These are phyloP conservation scores for Paxillus ammoniavirescens DNA, from an alignment of 768 basidiomycete genomes.

Conservation along the genomic window DNA sequence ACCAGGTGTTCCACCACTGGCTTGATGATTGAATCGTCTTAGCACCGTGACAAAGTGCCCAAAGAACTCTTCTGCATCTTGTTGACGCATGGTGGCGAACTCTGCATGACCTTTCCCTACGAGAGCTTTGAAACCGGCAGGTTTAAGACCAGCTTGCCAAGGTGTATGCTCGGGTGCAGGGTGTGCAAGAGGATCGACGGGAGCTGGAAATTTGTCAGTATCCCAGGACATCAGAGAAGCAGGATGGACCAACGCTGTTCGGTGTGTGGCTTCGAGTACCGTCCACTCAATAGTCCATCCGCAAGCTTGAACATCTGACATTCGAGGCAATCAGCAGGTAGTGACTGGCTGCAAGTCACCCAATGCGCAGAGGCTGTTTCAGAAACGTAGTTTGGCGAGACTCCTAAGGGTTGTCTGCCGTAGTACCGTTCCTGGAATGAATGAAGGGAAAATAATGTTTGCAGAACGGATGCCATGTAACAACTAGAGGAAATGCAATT, in stretches of 20 bases:
- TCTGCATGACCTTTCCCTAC: slow-evolving; percentile 92
- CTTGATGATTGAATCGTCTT: slow-evolving; percentile 60
- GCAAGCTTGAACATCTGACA: slow-evolving; percentile 93
- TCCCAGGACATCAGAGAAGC: slow-evolving; percentile 6
- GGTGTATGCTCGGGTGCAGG: slow-evolving; percentile 20
- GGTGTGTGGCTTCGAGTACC: slow-evolving; percentile 71
- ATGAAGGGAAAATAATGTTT: slow-evolving; percentile 79
- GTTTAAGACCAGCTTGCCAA: slow-evolving; percentile 78
- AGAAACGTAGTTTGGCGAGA: slow-evolving; percentile 7
- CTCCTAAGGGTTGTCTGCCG: slow-evolving; percentile 16
- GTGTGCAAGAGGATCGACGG: slow-evolving; percentile 35
- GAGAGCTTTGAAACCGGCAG: slow-evolving; percentile 81
- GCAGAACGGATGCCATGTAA: slow-evolving; percentile 95
- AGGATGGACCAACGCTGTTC: slow-evolving; percentile 20
- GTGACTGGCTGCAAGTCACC: slow-evolving; percentile 55
- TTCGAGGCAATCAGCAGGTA: slow-evolving; percentile 86
- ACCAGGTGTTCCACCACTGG: slow-evolving; percentile 36
- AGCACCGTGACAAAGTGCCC: slow-evolving; percentile 74
- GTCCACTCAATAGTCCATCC: slow-evolving; percentile 89
- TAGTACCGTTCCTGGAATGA: slow-evolving; percentile 75
- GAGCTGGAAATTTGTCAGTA: slow-evolving; percentile 16
- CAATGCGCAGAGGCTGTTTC: slow-evolving; percentile 51
- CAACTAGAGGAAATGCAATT: slow-evolving; percentile 52
- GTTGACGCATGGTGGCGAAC: slow-evolving; percentile 95
- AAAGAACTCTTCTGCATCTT: slow-evolving; percentile 96